Percentiles rank a stretch among this genome's conserved stretches.
phyloP scores from a whole-genome alignment of 2,329 filamentous ascomycete species.

The Fusarium abutilonis region DNA sequence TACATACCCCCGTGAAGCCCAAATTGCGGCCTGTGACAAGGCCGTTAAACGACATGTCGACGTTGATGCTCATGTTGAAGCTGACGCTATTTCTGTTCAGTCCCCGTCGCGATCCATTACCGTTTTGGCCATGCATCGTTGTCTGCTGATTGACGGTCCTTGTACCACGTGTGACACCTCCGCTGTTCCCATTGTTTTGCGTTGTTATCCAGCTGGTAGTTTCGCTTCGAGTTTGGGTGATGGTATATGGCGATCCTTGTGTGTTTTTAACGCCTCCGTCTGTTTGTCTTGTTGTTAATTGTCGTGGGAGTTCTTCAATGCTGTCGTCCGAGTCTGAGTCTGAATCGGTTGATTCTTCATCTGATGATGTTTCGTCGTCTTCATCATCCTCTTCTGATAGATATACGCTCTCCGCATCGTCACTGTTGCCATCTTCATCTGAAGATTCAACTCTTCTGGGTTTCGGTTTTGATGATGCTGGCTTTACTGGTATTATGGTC shows the following conservation, averaged over 20 bases:
- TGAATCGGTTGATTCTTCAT: conserved; percentile 28
- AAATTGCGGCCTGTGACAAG: conserved; percentile 42
- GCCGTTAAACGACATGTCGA: conserved; percentile 41
- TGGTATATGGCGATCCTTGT: conserved; percentile 20
- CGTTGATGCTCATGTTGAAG: conserved; percentile 42
- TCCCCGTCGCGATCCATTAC: conserved; percentile 11
- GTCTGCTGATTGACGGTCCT: conserved; percentile 36
- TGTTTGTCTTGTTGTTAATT: conserved; percentile 26
- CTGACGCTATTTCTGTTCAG: conserved; percentile 39
- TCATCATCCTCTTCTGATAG: conserved; percentile 33
- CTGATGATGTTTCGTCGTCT: conserved; percentile 19
- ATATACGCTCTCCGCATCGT: conserved; percentile 38
- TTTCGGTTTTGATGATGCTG: conserved; percentile 9
- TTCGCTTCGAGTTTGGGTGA: conserved; percentile 35
- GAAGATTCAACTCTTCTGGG: conserved; percentile 22
- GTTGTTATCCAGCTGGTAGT: conserved; percentile 40
- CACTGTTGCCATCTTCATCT: conserved; percentile 16
- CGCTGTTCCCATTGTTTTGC: conserved; percentile 17
- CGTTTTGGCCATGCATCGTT: conserved; percentile 32
- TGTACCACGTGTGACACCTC: conserved; percentile 31
- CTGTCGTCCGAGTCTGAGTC: conserved; percentile 29
- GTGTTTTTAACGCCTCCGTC: conserved; percentile 5
- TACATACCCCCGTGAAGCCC: conserved; percentile 39
- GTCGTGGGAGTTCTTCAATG: conserved; percentile 19
- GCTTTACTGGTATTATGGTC: conserved; percentile 10